A percentile compares a stretch with the other conserved stretches of the same genome.
Evolutionary conservation across 116 monocot genomes (phyloP).

Genomic region (Thalassia testudinum): DNA sequence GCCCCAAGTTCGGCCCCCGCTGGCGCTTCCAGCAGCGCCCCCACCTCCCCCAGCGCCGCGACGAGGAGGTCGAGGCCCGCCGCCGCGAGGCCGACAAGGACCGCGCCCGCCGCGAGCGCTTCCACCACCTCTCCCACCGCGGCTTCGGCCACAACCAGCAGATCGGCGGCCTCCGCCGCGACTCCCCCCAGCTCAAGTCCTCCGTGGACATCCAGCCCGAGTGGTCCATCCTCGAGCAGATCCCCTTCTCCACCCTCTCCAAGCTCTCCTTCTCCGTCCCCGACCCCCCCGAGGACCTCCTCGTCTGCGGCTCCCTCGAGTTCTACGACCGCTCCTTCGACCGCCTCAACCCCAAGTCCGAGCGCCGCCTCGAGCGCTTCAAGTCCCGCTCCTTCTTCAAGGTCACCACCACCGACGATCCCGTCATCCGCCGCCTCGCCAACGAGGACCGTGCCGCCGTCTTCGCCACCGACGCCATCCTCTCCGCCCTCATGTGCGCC

Average conservation of each 20-base stretch:
- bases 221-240: too few species aligned
- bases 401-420: slow-evolving; percentile 94
- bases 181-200: slow-evolving; percentile 43
- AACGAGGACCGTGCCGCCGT: slow-evolving; percentile 86
- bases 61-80: slow-evolving; percentile 87
- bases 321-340: slow-evolving; percentile 72
- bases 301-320: slow-evolving; percentile 74
- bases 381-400: slow-evolving; percentile 81
- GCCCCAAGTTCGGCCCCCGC: slow-evolving; percentile 83
- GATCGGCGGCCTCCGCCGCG: slow-evolving; percentile 19
- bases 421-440: slow-evolving; percentile 90
- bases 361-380: slow-evolving; percentile 77
- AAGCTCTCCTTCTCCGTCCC: slow-evolving; percentile 52
- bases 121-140: slow-evolving; percentile 27
- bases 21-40: slow-evolving; percentile 76
- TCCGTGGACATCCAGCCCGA: too few species aligned
- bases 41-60: slow-evolving; percentile 81
- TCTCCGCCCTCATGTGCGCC: too few species aligned
- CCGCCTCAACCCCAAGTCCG: slow-evolving; percentile 77
- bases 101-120: slow-evolving; percentile 66
- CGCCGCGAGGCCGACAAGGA: slow-evolving; percentile 77
- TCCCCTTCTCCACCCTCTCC: too few species aligned
- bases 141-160: slow-evolving; percentile 1
- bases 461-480: slow-evolving; percentile 92
- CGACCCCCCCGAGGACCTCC: slow-evolving; percentile 78